Conservation (phyloP, 2,329 filamentous ascomycete genomes). For the Fusarium xylarioides region DNA sequence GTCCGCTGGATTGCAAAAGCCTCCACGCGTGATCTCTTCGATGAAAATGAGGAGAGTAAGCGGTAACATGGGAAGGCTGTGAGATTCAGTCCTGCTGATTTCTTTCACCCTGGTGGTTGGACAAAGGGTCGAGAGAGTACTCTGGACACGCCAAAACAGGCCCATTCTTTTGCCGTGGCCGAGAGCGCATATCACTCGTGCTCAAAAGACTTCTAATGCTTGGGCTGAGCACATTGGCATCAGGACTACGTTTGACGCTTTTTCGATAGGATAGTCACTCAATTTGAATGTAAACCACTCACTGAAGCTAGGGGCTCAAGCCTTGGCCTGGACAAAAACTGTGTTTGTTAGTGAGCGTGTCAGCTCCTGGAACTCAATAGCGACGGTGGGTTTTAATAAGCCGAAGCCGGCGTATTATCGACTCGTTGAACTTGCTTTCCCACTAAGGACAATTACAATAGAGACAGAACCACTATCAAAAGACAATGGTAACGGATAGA, state of each 20-base stretch:
- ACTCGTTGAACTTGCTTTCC: not conserved
- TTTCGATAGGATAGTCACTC: too few relatives aligned
- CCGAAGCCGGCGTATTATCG: not conserved
- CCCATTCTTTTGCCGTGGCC: not conserved
- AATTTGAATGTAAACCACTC: fast-evolving
- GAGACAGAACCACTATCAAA: not conserved
- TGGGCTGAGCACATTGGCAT: too few relatives aligned
- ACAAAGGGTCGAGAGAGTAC: not conserved
- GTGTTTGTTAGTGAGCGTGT: too few relatives aligned
- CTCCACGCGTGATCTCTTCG: not conserved
- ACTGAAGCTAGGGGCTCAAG: too few relatives aligned
- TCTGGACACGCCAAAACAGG: not conserved
- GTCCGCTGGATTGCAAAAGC: not conserved
- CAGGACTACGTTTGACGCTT: too few relatives aligned
- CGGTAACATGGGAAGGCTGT: not conserved
- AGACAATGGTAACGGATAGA: too few relatives aligned
- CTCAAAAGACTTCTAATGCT: not conserved
- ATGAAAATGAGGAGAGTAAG: not conserved
- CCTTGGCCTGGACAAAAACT: too few relatives aligned
- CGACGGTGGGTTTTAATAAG: too few relatives aligned
- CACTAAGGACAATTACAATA: too few relatives aligned
- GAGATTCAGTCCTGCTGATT: not conserved
- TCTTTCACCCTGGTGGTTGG: not conserved
- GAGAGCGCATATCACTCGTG: not conserved
- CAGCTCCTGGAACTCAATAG: too few relatives aligned